A percentile compares a stretch with the other conserved stretches of the same genome.
These are phyloP conservation scores for Suillus sp. DNA, from an alignment of 768 basidiomycete genomes.

Conservation along the genomic window DNA sequence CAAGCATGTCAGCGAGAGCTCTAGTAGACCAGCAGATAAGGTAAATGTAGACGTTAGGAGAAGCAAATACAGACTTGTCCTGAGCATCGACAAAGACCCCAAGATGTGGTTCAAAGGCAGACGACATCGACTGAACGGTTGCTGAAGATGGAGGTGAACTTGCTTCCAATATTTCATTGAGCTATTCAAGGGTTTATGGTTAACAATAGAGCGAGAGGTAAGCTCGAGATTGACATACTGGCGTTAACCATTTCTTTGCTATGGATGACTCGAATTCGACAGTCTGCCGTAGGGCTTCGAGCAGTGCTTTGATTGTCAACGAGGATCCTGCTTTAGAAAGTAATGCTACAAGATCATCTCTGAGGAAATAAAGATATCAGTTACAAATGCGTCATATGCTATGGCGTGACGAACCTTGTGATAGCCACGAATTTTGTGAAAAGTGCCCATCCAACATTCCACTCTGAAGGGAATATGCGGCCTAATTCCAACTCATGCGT, in stretches of 20 bases:
- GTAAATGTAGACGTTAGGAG: not conserved
- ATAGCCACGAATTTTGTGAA: constrained; percentile 87
- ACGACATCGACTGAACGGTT: constrained; percentile 69
- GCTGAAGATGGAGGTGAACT: constrained; percentile 53
- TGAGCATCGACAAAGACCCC: constrained; percentile 94
- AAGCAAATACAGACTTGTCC: constrained; percentile 73
- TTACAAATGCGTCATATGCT: not conserved
- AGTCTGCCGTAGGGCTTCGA: constrained; percentile 86
- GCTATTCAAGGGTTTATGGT: constrained; percentile 38
- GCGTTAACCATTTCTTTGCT: constrained; percentile 77
- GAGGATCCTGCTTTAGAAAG: constrained; percentile 76
- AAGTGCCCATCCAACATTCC: constrained; percentile 84
- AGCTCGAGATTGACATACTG: constrained; percentile 44
- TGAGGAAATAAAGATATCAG: constrained; percentile 29
- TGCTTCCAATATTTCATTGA: constrained; percentile 63
- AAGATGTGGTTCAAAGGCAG: constrained; percentile 93
- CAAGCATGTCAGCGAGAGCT: constrained; percentile 88
- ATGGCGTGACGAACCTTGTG: constrained; percentile 60
- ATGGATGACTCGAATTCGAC: constrained; percentile 87
- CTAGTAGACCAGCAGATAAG: constrained; percentile 39
- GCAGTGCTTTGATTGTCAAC: constrained; percentile 73
- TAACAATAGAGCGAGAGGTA: not conserved
- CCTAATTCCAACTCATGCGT: constrained; percentile 88
- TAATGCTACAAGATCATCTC: constrained; percentile 82
- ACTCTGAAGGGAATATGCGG: constrained; percentile 78